Conservation (phyloP, 73 alveolate species). For the Effrenium voratum region DNA sequence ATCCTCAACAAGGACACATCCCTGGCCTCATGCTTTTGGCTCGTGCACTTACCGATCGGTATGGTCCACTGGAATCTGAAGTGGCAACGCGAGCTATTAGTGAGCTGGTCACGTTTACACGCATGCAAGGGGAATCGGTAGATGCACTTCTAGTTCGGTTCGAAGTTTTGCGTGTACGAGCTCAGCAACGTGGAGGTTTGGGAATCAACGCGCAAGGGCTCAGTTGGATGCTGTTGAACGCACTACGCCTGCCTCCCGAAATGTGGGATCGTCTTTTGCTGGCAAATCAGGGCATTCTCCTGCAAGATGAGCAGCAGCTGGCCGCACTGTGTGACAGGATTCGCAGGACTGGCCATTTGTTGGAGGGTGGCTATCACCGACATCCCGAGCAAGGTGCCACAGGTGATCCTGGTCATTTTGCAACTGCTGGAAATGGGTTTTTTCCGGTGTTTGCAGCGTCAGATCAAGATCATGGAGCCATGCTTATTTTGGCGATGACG, state of each 20-base stretch:
- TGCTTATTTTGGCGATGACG: neutral
- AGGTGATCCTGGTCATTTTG: slow-evolving; percentile 12
- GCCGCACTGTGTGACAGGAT: neutral
- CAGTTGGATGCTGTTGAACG: neutral
- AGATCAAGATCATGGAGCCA: neutral
- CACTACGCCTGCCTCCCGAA: neutral
- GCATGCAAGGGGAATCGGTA: neutral
- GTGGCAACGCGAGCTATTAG: neutral
- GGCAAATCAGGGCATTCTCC: neutral
- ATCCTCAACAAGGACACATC: neutral
- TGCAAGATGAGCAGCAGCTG: neutral
- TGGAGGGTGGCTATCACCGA: neutral
- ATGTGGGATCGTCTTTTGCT: neutral
- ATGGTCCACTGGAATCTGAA: neutral
- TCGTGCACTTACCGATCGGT: neutral
- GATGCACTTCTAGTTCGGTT: slow-evolving; percentile 18
- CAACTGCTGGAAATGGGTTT: neutral
- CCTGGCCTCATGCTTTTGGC: neutral
- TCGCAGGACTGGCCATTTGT: neutral
- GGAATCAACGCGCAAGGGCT: neutral
- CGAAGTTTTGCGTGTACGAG: slow-evolving; percentile 24
- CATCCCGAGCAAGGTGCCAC: neutral
- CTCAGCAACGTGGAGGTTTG: neutral
- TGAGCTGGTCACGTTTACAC: neutral
- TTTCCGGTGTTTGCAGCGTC: neutral